phyloP scores from a whole-genome alignment of 192 early-diverging fungal genomes.

The Coemansia sp. region DNA sequence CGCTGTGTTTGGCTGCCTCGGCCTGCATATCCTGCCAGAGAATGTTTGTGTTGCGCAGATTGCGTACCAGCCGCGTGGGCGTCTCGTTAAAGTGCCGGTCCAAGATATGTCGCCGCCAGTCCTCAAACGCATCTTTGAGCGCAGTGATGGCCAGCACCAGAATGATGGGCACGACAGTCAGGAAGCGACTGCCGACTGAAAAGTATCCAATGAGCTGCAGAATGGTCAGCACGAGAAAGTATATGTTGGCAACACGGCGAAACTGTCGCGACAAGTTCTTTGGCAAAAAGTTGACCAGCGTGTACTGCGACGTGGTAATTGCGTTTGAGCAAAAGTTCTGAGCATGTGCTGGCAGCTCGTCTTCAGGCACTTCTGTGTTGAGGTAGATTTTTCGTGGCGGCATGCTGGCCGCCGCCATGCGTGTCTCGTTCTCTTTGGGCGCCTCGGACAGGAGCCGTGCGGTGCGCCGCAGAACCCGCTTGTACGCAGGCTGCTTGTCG shows the following conservation, averaged over 20 bases:
- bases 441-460: constrained; percentile 10
- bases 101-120: constrained; percentile 80
- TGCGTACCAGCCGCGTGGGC: constrained; percentile 57
- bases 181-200: constrained; percentile 71
- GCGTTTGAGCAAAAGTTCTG: constrained; percentile 70
- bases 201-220: constrained; percentile 79
- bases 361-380: constrained; percentile 62
- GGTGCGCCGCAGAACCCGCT: constrained; percentile 22
- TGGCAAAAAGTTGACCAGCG: constrained; percentile 78
- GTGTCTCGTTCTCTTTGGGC: constrained; percentile 15
- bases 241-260: constrained; percentile 76
- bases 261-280: constrained; percentile 95
- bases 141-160: constrained; percentile 80
- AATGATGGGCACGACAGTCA: constrained; percentile 80
- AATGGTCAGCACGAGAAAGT: constrained; percentile 71
- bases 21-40: constrained; percentile 37
- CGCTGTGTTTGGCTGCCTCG: constrained; percentile 21
- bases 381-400: constrained; percentile 57
- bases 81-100: constrained; percentile 83
- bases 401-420: constrained; percentile 31
- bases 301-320: constrained; percentile 93
- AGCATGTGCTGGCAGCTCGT: constrained; percentile 58
- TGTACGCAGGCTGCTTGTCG: constrained; percentile 13
- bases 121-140: constrained; percentile 87
- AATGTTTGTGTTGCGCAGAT: constrained; percentile 64